phyloP scores from a whole-genome alignment of 768 basidiomycete species.

The Suillus plorans region DNA sequence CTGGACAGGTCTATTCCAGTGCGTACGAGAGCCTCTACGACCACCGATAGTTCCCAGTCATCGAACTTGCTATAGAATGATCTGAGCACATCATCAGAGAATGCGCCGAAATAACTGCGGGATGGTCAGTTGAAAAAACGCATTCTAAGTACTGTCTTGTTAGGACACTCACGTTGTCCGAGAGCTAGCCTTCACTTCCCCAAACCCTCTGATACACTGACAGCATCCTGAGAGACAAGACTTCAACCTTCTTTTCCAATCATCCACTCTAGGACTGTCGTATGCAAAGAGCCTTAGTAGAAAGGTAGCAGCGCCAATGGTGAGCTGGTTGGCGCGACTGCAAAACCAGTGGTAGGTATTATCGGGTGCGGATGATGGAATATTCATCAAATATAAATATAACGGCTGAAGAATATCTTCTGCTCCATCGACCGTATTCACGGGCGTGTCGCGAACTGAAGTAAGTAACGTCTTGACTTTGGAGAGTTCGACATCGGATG shows the following conservation, averaged over 20 bases:
- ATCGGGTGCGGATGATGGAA: constrained; percentile 37
- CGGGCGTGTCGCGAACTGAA: constrained; percentile 57
- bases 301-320: constrained; percentile 73
- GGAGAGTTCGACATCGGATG: constrained; percentile 23
- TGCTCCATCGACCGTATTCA: constrained; percentile 46
- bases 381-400: constrained; percentile 54
- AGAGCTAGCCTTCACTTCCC: constrained; percentile 62
- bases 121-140: constrained; percentile 17
- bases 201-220: constrained; percentile 67
- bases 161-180: constrained; percentile 65
- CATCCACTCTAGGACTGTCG: constrained; percentile 50
- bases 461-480: constrained; percentile 52
- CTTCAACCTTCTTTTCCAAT: constrained; percentile 62
- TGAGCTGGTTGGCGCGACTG: constrained; percentile 51
- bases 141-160: constrained; percentile 5
- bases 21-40: constrained; percentile 47
- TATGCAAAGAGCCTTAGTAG: constrained; percentile 84
- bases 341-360: constrained; percentile 80
- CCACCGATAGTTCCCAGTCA: constrained; percentile 59
- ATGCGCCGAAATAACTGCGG: constrained; percentile 73
- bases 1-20: constrained; percentile 23
- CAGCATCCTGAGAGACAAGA: constrained; percentile 62
- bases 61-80: constrained; percentile 65
- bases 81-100: constrained; percentile 45
- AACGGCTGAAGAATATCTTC: constrained; percentile 50